A percentile compares a stretch with the other conserved stretches of the same genome.
Conservation (phyloP, 805 yeast species). For the Candida parachauliodes region DNA sequence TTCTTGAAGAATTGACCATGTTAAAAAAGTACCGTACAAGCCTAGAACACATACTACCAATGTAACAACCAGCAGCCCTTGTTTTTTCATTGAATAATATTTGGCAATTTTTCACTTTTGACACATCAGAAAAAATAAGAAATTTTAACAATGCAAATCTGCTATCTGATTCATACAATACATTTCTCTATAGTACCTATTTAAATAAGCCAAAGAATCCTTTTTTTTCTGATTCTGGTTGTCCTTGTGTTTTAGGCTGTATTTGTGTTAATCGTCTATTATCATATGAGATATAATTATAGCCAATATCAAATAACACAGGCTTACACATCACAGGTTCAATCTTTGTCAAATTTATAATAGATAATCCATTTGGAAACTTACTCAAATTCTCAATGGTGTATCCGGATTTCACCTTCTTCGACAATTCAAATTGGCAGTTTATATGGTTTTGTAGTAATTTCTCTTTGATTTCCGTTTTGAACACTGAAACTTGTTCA, state of each 20-base stretch:
- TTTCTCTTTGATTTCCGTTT: conserved; percentile 14
- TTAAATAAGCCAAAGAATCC: conserved; percentile 78
- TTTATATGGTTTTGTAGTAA: conserved; percentile 37
- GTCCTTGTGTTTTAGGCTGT: conserved; percentile 12
- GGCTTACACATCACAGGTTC: conserved; percentile 77
- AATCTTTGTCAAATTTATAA: conserved; percentile 29
- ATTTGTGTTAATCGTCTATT: no score
- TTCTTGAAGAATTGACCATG: conserved; percentile 94
- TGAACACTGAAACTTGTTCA: conserved; percentile 24
- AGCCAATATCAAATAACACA: conserved; percentile 86
- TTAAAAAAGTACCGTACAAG: conserved; percentile 78
- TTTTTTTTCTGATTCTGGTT: conserved; percentile 24
- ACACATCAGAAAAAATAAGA: not conserved
- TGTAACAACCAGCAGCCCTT: conserved; percentile 22
- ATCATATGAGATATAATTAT: conserved; percentile 65
- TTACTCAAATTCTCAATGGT: conserved; percentile 44
- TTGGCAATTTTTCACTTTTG: not conserved
- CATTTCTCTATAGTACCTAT: conserved; percentile 21
- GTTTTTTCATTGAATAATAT: conserved; percentile 8
- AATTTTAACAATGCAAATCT: not conserved
- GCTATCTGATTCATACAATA: not conserved
- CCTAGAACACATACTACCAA: conserved; percentile 47
- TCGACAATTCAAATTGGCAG: conserved; percentile 39
- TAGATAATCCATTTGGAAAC: conserved; percentile 29
- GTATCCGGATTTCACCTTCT: conserved; percentile 14